A percentile compares a stretch with the other conserved stretches of the same genome.
These are phyloP conservation scores for Coniella lustricola DNA, from an alignment of 2,329 filamentous ascomycete genomes.

Conservation along the genomic window DNA sequence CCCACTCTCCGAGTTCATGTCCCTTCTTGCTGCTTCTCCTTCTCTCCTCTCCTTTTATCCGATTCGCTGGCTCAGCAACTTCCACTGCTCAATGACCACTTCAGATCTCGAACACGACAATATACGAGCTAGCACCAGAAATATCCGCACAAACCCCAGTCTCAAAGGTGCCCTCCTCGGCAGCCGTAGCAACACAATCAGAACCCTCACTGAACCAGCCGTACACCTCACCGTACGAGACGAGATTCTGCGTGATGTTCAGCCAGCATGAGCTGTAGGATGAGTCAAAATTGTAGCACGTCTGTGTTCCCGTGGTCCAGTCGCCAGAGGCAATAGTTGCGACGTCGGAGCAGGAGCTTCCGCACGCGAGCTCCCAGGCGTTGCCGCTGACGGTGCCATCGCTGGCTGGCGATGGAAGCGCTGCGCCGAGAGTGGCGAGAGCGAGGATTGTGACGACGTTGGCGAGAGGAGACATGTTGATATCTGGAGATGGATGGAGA, in stretches of 20 bases:
- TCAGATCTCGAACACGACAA: not conserved
- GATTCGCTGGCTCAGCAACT: no score
- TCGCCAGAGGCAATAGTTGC: not conserved
- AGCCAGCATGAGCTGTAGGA: not conserved
- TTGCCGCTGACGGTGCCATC: not conserved
- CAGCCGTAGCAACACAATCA: not conserved
- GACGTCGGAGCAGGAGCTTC: not conserved
- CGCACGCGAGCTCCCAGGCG: not conserved
- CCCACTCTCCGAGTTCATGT: no score
- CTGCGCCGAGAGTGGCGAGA: not conserved
- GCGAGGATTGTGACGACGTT: not conserved
- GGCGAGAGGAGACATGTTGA: not conserved
- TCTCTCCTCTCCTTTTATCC: no score
- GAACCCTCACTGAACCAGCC: not conserved
- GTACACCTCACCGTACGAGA: not conserved
- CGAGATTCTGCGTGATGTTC: not conserved
- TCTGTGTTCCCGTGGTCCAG: not conserved
- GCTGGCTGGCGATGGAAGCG: not conserved
- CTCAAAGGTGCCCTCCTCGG: not conserved
- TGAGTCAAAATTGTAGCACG: not conserved
- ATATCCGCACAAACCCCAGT: not conserved
- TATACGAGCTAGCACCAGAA: not conserved
- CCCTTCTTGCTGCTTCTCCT: no score
- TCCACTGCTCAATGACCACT: no score
- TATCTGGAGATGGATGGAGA: no score